phyloP scores from a whole-genome alignment of 257 asterid genomes.

The Solanum commersonii region DNA sequence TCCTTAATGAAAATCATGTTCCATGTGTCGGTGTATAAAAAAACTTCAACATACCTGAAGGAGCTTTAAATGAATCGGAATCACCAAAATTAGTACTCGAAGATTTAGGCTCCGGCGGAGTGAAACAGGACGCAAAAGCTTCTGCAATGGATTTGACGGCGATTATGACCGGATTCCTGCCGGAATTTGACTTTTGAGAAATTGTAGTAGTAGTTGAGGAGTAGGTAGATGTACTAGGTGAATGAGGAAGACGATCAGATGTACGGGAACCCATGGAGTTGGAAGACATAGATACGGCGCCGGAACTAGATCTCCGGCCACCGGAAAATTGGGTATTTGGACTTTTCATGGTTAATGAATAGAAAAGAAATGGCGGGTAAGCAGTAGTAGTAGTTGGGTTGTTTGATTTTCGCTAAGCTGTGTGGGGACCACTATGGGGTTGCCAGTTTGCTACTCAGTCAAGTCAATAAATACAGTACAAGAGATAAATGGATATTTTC shows the following conservation, averaged over 20 bases:
- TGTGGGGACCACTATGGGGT: neutral
- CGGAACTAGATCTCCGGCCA: constrained; percentile 23
- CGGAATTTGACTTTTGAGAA: constrained; percentile 29
- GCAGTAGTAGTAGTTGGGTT: neutral
- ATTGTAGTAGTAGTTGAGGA: constrained; percentile 30
- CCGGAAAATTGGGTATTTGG: constrained; percentile 19
- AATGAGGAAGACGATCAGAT: constrained; percentile 21
- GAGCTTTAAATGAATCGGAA: constrained; percentile 13
- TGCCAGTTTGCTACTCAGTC: neutral
- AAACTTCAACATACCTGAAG: constrained; percentile 24
- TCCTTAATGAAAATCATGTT: neutral
- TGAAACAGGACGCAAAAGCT: constrained; percentile 49
- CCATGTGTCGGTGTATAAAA: neutral
- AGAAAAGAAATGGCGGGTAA: constrained; percentile 40
- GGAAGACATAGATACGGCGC: constrained; percentile 14
- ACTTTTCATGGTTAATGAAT: constrained; percentile 22
- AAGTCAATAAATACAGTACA: neutral
- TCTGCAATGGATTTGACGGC: constrained; percentile 47
- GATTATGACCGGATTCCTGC: constrained; percentile 18
- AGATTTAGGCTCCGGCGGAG: constrained; percentile 45
- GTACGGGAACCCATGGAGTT: neutral
- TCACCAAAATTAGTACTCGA: constrained; percentile 20
- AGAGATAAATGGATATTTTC: neutral
- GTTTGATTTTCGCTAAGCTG: constrained; percentile 11
- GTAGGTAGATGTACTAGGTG: constrained; percentile 26